Base-by-base conservation (phyloP, 2,329 filamentous ascomycete species). In the Aureobasidium pullulans region DNA sequence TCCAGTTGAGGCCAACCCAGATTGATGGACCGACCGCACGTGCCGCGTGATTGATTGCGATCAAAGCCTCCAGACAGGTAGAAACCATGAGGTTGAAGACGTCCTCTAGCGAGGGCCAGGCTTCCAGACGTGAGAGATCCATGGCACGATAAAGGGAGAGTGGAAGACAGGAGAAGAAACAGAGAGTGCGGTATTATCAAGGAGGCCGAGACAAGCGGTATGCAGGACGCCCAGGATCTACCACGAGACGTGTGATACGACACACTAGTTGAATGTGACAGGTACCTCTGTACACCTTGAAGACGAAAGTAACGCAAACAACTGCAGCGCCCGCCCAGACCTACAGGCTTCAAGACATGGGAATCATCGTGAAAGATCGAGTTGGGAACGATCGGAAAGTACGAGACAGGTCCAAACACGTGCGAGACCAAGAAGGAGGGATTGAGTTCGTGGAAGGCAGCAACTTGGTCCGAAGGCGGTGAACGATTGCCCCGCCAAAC, bases 401-500 rank as follows among this genome's bases (percentile, higher is more conserved):
- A 11, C 19, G 13, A 29, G 48, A 40, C 19, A 52, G 40, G 23
- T 29, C 34, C 34, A 36, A 31, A 37, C 48, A 52, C 48, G 48
- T 52, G 48, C 48, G 23, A 10, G 10, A 34, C 13, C 48, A 52
- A 6, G 34, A 52, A 52, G 47, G n/a, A 23, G n/a, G 34, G 34
- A 8, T 52, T 52, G 48, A 32, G 34, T 37, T 39, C 19, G 13
- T 16, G 48, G 23, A 19, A 52, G 48, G 19, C 48, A 40, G 19
- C 48, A 52, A 16, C 48, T 52, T 36, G 48, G 23, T n/a, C 48
- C 48, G 48, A 57, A 48, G 54, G 54, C 54, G 54, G 54, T 57
- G 54, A 57, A 19, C 10, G 19, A 37, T 31, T 57, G 54, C 43
- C 54, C 54, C 54, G 54, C 54, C 54, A 57, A 57, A 47, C 32